These are phyloP conservation scores for Ananas comosus DNA, from an alignment of 176 grass and related monocot genomes.

Conservation along the genomic window DNA sequence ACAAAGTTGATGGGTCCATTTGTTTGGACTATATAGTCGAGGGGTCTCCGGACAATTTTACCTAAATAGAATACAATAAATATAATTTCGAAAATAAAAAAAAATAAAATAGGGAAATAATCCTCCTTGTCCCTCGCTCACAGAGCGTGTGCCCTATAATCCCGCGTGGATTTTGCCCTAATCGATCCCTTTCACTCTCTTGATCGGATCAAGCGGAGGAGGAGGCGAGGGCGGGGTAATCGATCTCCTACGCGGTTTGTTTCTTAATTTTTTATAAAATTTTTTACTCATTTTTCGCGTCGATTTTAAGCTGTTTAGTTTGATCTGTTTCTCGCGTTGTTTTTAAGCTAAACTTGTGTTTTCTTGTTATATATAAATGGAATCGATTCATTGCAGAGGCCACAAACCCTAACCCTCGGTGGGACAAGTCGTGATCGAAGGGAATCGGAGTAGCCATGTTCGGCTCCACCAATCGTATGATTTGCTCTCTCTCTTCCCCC, in stretches of 20 bases:
- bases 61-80: too few relatives aligned
- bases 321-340: neutral
- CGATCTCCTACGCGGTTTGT: neutral
- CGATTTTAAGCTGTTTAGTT: neutral
- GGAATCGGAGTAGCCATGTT: slow-evolving; percentile 36
- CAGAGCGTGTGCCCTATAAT: neutral
- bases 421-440: neutral
- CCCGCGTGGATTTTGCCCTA: neutral
- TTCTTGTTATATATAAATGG: neutral
- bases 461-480: slow-evolving; percentile 47
- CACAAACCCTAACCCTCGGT: neutral
- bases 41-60: too few relatives aligned
- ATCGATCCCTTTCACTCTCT: neutral
- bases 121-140: neutral
- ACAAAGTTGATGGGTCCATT: too few relatives aligned
- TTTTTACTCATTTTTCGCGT: neutral
- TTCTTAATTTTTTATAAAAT: neutral
- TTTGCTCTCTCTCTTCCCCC: neutral
- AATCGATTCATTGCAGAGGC: neutral
- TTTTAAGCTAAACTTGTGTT: neutral
- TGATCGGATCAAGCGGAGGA: neutral
- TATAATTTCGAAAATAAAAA: too few relatives aligned
- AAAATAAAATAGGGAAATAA: too few relatives aligned
- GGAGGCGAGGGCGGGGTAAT: neutral
- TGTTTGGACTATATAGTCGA: too few relatives aligned